Evolutionary conservation across 2,329 filamentous ascomycete species (phyloP).

Genomic region (Ascochyta clinopodiicola): DNA sequence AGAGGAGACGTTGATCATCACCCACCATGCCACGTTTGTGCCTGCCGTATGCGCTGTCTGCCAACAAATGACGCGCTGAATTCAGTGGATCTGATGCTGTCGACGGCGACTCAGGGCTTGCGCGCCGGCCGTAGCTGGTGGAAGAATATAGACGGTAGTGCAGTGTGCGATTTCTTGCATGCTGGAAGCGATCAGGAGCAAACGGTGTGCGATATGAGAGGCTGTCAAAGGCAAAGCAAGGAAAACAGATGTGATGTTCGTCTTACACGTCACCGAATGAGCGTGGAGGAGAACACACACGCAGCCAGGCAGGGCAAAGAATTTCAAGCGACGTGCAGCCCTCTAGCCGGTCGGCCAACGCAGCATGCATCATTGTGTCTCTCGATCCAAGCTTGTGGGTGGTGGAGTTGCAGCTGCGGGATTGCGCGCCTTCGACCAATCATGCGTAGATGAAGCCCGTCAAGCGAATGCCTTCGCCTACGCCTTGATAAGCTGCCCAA

Average conservation of each 20-base stretch:
- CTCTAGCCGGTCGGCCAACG: slow-evolving; percentile 15
- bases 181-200: slow-evolving; percentile 40
- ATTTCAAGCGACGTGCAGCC: slow-evolving; percentile 18
- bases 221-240: slow-evolving; percentile 36
- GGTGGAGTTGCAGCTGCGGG: slow-evolving; percentile 17
- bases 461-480: slow-evolving; percentile 18
- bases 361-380: slow-evolving; percentile 18
- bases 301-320: slow-evolving; percentile 11
- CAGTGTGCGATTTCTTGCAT: slow-evolving; percentile 47
- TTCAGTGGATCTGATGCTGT: slow-evolving; percentile 46
- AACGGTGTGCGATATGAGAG: slow-evolving; percentile 42
- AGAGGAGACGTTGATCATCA: slow-evolving; percentile 35
- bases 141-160: slow-evolving; percentile 31
- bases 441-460: slow-evolving; percentile 10
- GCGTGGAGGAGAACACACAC: slow-evolving; percentile 9
- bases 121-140: slow-evolving; percentile 26
- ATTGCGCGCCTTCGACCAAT: slow-evolving; percentile 13
- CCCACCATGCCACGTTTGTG: slow-evolving; percentile 48
- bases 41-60: slow-evolving; percentile 29
- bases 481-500: slow-evolving; percentile 19
- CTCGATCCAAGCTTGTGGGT: slow-evolving; percentile 16
- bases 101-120: slow-evolving; percentile 29
- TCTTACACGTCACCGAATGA: slow-evolving; percentile 18
- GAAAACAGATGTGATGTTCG: slow-evolving; percentile 30
- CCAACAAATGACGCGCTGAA: slow-evolving; percentile 34